Base-by-base conservation (phyloP, 208 protist species). In the Crithidia sp. region DNA sequence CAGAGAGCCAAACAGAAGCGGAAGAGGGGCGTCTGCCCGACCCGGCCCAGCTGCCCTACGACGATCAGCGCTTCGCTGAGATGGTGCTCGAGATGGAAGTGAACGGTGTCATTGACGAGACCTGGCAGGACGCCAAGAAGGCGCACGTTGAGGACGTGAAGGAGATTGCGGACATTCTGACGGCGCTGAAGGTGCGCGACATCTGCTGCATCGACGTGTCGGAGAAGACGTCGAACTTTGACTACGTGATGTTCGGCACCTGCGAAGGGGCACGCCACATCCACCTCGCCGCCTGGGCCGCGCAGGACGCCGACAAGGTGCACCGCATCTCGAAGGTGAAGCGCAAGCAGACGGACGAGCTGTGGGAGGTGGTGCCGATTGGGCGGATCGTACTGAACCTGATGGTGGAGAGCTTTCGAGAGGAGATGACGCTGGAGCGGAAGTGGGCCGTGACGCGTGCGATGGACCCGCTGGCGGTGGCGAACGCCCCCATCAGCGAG, bases 31-130 rank as follows among this genome's bases (percentile, higher is more conserved):
- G 71, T 3, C 68, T 72, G 39, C 73, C 72, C 8, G 58, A 76
- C 40, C 59, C 62, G 7, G 54, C 50, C 0, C 62, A 40, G 2
- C 89, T 97, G 14, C 90, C 93, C 13, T 97, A 92, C 81, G 93
- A 97, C 68, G 93, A 97, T 71, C 87, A 94, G 61, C 67, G 65
- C 4, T 95, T 95, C 76, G 93, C 93, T 0, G 87, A 94, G 54
- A 93, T 82, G 79, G 52, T 97, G 50, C 79, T 97, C n/a, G 63
- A 94, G 67, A 97, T 97, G 93, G 90, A 95, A 69, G 90, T 95
- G 63, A 90, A 97, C 41, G 93, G 93, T 36, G 84, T 84, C 16
- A 88, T 97, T 75, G 93, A 95, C 77, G 90, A 97, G 43, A 52
- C 78, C 10, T 97, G 93, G 91, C 93, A 97, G 63, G 90, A 97